These are phyloP conservation scores for Avena sativa DNA, from an alignment of 176 grass and related monocot genomes.

Conservation along the genomic window DNA sequence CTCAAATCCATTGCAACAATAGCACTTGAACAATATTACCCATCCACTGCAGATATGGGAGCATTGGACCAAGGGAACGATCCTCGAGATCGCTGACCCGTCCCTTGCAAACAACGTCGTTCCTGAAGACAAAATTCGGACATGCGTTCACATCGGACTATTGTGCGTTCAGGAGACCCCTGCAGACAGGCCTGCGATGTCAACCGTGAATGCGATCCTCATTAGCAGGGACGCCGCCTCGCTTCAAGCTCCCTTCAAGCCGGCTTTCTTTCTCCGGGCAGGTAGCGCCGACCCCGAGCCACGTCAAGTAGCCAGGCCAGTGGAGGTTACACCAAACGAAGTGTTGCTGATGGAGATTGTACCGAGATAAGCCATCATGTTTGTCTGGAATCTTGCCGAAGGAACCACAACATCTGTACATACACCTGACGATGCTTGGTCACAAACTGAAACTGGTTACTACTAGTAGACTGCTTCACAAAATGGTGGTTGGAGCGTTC, in stretches of 20 bases:
- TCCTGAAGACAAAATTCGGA: not conserved
- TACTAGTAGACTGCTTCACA: no score
- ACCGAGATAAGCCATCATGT: no score
- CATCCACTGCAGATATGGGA: not conserved
- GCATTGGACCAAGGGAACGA: not conserved
- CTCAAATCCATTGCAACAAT: not conserved
- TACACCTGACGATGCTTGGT: no score
- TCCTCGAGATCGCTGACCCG: not conserved
- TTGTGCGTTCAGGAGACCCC: not conserved
- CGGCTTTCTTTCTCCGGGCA: not conserved
- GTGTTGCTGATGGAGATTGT: no score
- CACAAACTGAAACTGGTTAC: no score
- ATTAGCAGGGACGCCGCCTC: not conserved
- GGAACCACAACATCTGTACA: no score
- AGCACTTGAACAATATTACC: not conserved
- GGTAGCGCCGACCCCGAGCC: not conserved
- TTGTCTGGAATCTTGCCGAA: no score
- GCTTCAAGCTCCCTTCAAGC: not conserved
- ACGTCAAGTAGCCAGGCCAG: not conserved
- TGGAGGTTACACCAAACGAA: no score
- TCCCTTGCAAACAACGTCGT: not conserved
- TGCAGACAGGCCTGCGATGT: not conserved
- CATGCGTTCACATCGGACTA: not conserved
- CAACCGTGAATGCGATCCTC: not conserved
- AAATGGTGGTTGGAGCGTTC: no score